These are phyloP conservation scores for Glomus cerebriforme DNA, from an alignment of 192 early-diverging fungal species.

Conservation along the genomic window DNA sequence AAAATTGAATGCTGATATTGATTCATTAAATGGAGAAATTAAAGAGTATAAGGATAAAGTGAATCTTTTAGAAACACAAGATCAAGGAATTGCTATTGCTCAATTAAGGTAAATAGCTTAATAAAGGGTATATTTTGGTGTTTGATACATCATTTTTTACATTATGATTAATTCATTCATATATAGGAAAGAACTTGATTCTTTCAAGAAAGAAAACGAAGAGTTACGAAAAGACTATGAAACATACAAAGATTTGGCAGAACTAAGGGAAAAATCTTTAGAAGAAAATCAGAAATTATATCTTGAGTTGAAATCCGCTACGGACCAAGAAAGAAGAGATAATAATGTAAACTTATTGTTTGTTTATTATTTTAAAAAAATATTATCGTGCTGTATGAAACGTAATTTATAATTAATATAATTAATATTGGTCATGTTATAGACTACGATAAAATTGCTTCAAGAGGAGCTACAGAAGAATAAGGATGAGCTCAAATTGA, in stretches of 20 bases:
- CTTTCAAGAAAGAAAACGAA: background rate
- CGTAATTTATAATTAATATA: too few species aligned
- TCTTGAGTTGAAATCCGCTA: constrained; percentile 2
- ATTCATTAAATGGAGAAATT: background rate
- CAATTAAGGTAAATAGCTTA: background rate
- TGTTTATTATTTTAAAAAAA: background rate
- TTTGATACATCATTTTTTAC: background rate
- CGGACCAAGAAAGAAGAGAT: background rate
- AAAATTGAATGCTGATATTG: background rate
- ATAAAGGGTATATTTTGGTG: background rate
- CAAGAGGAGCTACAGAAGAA: background rate
- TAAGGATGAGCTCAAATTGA: background rate
- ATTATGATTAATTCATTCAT: background rate
- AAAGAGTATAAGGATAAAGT: background rate
- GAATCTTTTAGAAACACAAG: background rate
- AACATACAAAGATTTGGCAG: background rate
- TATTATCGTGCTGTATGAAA: too few species aligned
- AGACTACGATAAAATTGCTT: background rate
- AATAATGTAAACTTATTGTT: background rate
- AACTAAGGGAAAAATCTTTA: background rate
- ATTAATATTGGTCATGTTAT: background rate
- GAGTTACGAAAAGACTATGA: background rate
- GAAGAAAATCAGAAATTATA: background rate
- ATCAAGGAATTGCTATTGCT: background rate
- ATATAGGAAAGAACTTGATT: background rate